Base-by-base conservation (phyloP, 1,284 basidiomycete genomes). In the Ustilago tritici region DNA sequence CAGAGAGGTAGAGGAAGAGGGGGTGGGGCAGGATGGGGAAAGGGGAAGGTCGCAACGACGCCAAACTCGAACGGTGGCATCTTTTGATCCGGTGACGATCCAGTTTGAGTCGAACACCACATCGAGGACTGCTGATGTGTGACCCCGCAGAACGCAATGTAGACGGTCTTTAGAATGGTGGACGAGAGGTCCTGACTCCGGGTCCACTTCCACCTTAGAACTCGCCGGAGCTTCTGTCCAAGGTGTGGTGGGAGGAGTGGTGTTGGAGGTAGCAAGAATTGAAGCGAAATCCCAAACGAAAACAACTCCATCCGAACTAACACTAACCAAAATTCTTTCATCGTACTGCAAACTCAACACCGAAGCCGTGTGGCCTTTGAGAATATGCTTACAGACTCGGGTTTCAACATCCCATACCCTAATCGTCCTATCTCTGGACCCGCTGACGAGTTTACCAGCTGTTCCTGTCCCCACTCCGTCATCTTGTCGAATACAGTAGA, bases 321-420 rank as follows among this genome's bases (percentile, higher is more conserved):
- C 81, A n/a, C 59, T 76, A 3, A 83, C 71, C 4, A 83, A 56
- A n/a, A 78, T 67, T 58, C 65, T 47, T 7, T 80, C 78, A 36
- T 83, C 81, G 63, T 80, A 82, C 64, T 80, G 71, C 50, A 83
- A 55, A 10, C 74, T 80, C 11, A 82, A 66, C 36, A 82, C 82
- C 34, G 76, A 79, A 1, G 70, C 81, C 3, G 57, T 50, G 47
- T 83, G 81, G 2, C 80, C 82, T n/a, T 62, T 57, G 4, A 83
- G 56, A 10, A 80, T 74, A 47, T 71, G 65, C 47, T 69, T 59
- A 57, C 78, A 81, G 10, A 60, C 19, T 17, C 71, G 69, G 32
- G 69, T 77, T 32, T 76, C 71, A 2, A 62, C 72, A 58, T 83
- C 81, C 82, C 82, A 83, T 15, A 83, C 69, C 6, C 75, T 56